Evolutionary conservation across 805 yeast genomes (phyloP).

Genomic region (Zygoascus bituminiphila): DNA sequence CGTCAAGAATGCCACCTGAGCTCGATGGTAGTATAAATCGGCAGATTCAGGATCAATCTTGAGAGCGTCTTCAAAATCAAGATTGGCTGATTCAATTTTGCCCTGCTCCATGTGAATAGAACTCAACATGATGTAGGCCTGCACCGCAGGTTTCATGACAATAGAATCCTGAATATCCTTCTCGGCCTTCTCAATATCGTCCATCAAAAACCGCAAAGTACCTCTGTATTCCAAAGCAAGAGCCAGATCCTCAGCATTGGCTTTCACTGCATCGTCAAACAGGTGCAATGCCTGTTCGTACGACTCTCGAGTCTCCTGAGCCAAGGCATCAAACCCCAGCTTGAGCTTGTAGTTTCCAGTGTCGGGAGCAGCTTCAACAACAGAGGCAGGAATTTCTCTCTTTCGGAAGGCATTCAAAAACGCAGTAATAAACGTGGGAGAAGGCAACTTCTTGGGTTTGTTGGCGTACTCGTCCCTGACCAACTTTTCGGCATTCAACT

Average conservation of each 20-base stretch:
- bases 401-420: constrained; percentile 78
- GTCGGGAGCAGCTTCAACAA: constrained; percentile 42
- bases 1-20: constrained; percentile 80
- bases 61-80: constrained; percentile 66
- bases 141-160: constrained; percentile 56
- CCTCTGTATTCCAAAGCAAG: constrained; percentile 79
- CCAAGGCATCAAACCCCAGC: constrained; percentile 53
- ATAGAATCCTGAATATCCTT: constrained; percentile 58
- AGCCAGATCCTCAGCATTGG: constrained; percentile 36
- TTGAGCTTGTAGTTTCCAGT: constrained; percentile 57
- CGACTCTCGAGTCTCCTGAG: constrained; percentile 41
- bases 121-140: constrained; percentile 76
- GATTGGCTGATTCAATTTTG: constrained; percentile 46
- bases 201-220: constrained; percentile 74
- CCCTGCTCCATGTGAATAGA: constrained; percentile 75
- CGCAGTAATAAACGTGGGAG: constrained; percentile 66
- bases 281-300: constrained; percentile 54
- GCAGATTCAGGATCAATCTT: constrained; percentile 60
- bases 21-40: constrained; percentile 88
- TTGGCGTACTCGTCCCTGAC: constrained; percentile 52
- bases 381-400: constrained; percentile 43
- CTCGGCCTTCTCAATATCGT: constrained; percentile 59
- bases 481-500: constrained; percentile 65
- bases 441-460: constrained; percentile 55
- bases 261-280: constrained; percentile 27